A percentile compares a stretch with the other conserved stretches of the same genome.
These are phyloP conservation scores for Fusarium dimerum DNA, from an alignment of 2,329 filamentous ascomycete genomes.

Conservation along the genomic window DNA sequence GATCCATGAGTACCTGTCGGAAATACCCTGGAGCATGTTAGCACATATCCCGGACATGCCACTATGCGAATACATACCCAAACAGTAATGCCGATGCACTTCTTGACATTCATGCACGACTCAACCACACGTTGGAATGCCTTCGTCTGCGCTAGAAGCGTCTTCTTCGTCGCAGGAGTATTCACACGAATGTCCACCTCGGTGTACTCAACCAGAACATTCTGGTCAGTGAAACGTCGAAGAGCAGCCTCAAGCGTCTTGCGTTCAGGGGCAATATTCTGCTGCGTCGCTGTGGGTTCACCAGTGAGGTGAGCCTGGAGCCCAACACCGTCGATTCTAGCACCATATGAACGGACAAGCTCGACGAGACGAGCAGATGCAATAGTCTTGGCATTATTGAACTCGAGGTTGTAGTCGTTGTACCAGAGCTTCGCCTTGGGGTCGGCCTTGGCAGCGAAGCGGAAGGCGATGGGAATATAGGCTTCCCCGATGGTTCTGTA, in stretches of 20 bases:
- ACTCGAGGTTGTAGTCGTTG: constrained; percentile 55
- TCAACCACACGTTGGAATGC: constrained; percentile 37
- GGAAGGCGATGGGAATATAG: constrained; percentile 54
- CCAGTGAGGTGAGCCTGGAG: constrained; percentile 50
- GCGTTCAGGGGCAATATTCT: constrained; percentile 34
- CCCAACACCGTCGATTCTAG: constrained; percentile 53
- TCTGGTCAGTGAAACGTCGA: constrained; percentile 41
- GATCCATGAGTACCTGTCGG: constrained; percentile 28
- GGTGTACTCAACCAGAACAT: constrained; percentile 52
- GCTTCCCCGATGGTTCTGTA: constrained; percentile 48
- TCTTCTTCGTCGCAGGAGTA: constrained; percentile 39
- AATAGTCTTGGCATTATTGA: constrained; percentile 34
- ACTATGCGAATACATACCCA: constrained; percentile 21
- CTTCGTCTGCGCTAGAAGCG: constrained; percentile 42
- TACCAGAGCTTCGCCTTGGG: constrained; percentile 52
- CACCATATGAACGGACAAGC: constrained; percentile 35
- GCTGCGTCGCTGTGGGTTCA: constrained; percentile 38
- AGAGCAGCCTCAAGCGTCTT: constrained; percentile 36
- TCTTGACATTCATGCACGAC: constrained; percentile 26
- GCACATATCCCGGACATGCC: background rate
- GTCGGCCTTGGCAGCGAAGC: constrained; percentile 46
- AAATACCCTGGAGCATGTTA: constrained; percentile 22
- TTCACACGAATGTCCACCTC: constrained; percentile 52
- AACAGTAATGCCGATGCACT: constrained; percentile 31
- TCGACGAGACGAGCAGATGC: constrained; percentile 36